A percentile compares a stretch with the other conserved stretches of the same genome.
These are phyloP conservation scores for Mayamaea pseudoterrestris DNA, from an alignment of 108 stramenopile species.

Conservation along the genomic window DNA sequence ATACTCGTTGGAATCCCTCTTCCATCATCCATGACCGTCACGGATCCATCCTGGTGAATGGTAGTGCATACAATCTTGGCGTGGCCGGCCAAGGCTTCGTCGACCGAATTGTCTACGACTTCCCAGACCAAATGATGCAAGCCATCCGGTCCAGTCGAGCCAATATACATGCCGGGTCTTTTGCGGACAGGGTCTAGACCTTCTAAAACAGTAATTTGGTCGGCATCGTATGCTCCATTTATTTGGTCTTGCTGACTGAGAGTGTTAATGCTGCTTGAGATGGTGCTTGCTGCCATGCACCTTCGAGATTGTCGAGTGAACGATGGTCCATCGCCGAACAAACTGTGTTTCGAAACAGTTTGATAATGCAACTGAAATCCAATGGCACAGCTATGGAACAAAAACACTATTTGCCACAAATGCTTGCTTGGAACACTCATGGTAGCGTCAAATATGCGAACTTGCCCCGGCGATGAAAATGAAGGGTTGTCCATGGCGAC, in stretches of 20 bases:
- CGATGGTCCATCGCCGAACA: no score
- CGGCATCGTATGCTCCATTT: constrained; percentile 83
- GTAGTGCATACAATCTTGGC: constrained; percentile 48
- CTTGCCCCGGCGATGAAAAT: no score
- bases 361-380: no score
- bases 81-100: constrained; percentile 90
- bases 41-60: constrained; percentile 8
- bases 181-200: constrained; percentile 94
- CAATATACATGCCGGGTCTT: constrained; percentile 95
- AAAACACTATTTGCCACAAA: no score
- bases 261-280: no score
- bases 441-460: no score
- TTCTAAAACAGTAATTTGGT: constrained; percentile 89
- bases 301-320: no score
- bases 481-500: no score
- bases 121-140: constrained; percentile 93
- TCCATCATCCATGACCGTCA: constrained; percentile 80
- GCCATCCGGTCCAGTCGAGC: constrained; percentile 86
- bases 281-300: no score
- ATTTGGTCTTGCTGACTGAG: constrained; percentile 1
- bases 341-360: no score
- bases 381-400: no score
- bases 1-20: constrained; percentile 91
- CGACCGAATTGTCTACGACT: constrained; percentile 92
- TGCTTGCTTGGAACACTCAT: no score